Conservation (phyloP, 2,329 filamentous ascomycete species). For the Chaetomium strumarium region DNA sequence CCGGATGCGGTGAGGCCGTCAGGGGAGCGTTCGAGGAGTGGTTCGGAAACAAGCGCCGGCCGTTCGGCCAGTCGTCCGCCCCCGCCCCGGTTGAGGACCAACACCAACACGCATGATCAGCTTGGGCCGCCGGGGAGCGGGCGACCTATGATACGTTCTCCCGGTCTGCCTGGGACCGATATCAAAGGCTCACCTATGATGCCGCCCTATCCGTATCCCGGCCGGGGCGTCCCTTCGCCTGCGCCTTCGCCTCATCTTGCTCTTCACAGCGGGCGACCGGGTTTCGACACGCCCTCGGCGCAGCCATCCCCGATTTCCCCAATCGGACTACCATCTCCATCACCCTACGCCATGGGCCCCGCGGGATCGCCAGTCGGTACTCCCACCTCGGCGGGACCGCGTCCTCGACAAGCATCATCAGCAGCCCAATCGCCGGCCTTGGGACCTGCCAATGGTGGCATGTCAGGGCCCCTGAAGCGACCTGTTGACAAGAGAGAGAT, state of each 20-base stretch:
- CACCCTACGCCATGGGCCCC: slow-evolving; percentile 27
- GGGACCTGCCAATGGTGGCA: slow-evolving; percentile 26
- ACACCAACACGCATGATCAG: slow-evolving; percentile 32
- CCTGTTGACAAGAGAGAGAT: slow-evolving; percentile 43
- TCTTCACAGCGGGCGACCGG: slow-evolving; percentile 29
- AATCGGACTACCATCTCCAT: slow-evolving; percentile 29
- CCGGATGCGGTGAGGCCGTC: slow-evolving; percentile 27
- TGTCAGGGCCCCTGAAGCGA: slow-evolving; percentile 37
- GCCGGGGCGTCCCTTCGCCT: slow-evolving; percentile 19
- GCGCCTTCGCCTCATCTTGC: slow-evolving; percentile 24
- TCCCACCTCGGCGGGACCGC: slow-evolving; percentile 28
- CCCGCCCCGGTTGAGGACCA: slow-evolving; percentile 35
- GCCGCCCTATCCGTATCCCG: slow-evolving; percentile 38
- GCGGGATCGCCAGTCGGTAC: slow-evolving; percentile 30
- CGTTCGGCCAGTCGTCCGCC: slow-evolving; percentile 35
- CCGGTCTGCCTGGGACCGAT: slow-evolving; percentile 44
- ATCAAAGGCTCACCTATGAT: slow-evolving; percentile 43
- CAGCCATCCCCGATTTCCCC: slow-evolving; percentile 44
- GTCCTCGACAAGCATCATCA: slow-evolving; percentile 32
- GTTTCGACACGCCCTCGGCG: slow-evolving; percentile 31
- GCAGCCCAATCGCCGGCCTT: slow-evolving; percentile 28
- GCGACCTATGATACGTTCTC: slow-evolving; percentile 36
- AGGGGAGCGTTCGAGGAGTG: slow-evolving; percentile 47
- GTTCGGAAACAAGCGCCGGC: slow-evolving; percentile 49
- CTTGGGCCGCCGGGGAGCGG: slow-evolving; percentile 27